Conservation (phyloP, 108 stramenopile genomes). For the Conticribra guillardii region DNA sequence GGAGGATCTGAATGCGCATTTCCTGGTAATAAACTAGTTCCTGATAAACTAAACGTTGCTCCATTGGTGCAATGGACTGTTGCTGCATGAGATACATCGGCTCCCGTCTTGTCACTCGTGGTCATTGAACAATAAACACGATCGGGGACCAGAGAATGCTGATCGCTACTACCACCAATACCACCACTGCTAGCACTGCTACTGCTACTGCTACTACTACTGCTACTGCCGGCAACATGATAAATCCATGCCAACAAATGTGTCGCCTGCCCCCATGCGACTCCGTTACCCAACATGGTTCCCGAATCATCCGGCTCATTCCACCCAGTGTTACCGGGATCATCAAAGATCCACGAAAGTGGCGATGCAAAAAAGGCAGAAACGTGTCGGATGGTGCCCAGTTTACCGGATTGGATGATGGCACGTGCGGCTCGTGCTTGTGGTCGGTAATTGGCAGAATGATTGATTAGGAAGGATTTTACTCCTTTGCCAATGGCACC, state of each 20-base stretch:
- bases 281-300: conserved; percentile 77
- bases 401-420: conserved; percentile 36
- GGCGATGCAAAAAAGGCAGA: conserved; percentile 62
- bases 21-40: conserved; percentile 68
- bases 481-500: conserved; percentile 16
- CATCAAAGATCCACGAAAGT: conserved; percentile 62
- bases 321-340: conserved; percentile 43
- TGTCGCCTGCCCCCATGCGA: conserved; percentile 73
- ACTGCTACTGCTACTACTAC: too few species aligned
- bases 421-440: conserved; percentile 60
- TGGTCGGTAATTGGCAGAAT: conserved; percentile 69
- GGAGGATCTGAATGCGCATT: conserved; percentile 67
- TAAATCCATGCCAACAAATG: conserved; percentile 75
- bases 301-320: conserved; percentile 56
- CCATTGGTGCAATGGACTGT: conserved; percentile 60
- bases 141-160: conserved; percentile 48
- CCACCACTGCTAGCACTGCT: too few species aligned
- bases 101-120: conserved; percentile 56
- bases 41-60: conserved; percentile 58
- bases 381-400: conserved; percentile 41
- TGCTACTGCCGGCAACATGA: conserved; percentile 45
- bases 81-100: conserved; percentile 69
- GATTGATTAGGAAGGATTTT: conserved; percentile 64
- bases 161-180: too few species aligned
- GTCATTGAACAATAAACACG: conserved; percentile 63